phyloP scores from a whole-genome alignment of 495 filamentous ascomycete genomes.

The Penicillium bovifimosum region DNA sequence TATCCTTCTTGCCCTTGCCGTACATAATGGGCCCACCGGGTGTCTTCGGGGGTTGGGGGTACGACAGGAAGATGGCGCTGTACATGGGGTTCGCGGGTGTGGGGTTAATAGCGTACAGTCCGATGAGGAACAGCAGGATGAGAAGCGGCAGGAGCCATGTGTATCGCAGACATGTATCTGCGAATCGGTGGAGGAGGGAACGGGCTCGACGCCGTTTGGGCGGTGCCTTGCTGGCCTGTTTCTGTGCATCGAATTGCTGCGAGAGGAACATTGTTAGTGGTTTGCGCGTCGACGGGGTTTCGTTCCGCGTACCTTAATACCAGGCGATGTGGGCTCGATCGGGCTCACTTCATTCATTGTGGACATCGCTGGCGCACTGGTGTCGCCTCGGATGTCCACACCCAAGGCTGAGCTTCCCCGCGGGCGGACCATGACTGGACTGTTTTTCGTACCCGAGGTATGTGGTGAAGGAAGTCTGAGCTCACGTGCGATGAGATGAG shows the following conservation, averaged over 20 bases:
- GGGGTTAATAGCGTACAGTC: slow-evolving; percentile 72
- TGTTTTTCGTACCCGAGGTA: too few species aligned
- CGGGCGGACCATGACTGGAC: slow-evolving; percentile 34
- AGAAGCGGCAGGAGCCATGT: slow-evolving; percentile 79
- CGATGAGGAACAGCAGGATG: slow-evolving; percentile 57
- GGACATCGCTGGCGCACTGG: slow-evolving; percentile 47
- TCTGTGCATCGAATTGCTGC: slow-evolving; percentile 29
- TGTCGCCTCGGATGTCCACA: slow-evolving; percentile 49
- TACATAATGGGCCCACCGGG: slow-evolving; percentile 62
- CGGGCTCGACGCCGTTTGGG: slow-evolving; percentile 50
- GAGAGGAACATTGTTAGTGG: slow-evolving; percentile 2
- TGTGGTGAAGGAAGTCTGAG: neutral
- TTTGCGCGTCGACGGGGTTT: neutral
- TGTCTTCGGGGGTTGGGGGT: slow-evolving; percentile 58
- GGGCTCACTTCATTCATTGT: slow-evolving; percentile 47
- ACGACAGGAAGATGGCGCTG: slow-evolving; percentile 89
- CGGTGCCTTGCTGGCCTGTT: slow-evolving; percentile 31
- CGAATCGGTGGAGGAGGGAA: slow-evolving; percentile 60
- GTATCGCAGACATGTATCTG: slow-evolving; percentile 61
- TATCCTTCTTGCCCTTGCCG: slow-evolving; percentile 81
- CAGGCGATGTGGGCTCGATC: slow-evolving; percentile 36
- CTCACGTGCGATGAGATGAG: slow-evolving; percentile 1
- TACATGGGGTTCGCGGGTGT: slow-evolving; percentile 75
- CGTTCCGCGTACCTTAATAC: slow-evolving; percentile 34
- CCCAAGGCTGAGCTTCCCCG: slow-evolving; percentile 47